Evolutionary conservation across 1,284 basidiomycete species (phyloP).

Genomic region (Apiotrichum porosum): DNA sequence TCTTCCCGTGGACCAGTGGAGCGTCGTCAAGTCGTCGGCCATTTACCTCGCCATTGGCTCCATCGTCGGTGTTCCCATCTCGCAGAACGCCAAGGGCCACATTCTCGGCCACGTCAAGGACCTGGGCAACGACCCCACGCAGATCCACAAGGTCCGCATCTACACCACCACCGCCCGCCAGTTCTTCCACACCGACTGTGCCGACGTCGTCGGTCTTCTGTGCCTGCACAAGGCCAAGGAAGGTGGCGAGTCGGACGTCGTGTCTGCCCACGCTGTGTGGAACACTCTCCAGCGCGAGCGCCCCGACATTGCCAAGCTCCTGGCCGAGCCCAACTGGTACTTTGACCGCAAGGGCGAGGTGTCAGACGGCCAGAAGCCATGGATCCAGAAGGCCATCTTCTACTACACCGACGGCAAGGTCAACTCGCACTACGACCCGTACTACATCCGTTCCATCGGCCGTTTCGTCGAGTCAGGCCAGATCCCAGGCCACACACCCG

Average conservation of each 20-base stretch:
- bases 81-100: constrained; percentile 49
- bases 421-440: constrained; percentile 37
- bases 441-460: constrained; percentile 34
- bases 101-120: constrained; percentile 50
- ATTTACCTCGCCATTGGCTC: constrained; percentile 49
- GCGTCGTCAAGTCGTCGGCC: constrained; percentile 42
- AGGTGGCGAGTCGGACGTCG: constrained; percentile 51
- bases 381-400: constrained; percentile 29
- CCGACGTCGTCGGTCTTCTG: constrained; percentile 48
- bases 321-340: constrained; percentile 44
- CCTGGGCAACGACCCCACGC: constrained; percentile 49
- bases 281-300: constrained; percentile 49
- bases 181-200: constrained; percentile 47
- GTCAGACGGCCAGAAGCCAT: constrained; percentile 37
- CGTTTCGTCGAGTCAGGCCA: constrained; percentile 42
- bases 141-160: constrained; percentile 50
- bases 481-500: constrained; percentile 40
- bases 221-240: constrained; percentile 52
- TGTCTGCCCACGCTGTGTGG: constrained; percentile 49
- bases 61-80: constrained; percentile 42
- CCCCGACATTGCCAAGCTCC: constrained; percentile 49
- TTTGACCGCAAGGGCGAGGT: constrained; percentile 48
- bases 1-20: constrained; percentile 45
- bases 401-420: constrained; percentile 23
- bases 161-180: constrained; percentile 50